Conservation (phyloP, 2,329 filamentous ascomycete species). For the Talaromyces funiculosus region DNA sequence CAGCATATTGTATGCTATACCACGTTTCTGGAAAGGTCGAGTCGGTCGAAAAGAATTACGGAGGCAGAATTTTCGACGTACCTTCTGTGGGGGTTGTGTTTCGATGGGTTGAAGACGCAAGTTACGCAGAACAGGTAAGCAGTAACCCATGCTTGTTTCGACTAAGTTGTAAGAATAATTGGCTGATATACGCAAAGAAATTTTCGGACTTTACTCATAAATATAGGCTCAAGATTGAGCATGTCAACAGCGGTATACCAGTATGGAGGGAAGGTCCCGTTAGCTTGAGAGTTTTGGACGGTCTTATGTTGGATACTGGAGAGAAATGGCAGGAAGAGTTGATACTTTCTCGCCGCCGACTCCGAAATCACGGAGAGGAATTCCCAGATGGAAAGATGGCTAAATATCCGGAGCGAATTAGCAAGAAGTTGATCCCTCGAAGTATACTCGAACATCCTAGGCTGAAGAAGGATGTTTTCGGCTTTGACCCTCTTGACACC, state of each 20-base stretch:
- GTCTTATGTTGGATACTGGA: background rate
- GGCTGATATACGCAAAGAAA: background rate
- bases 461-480: background rate
- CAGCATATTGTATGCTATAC: background rate
- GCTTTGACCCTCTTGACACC: background rate
- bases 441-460: background rate
- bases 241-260: background rate
- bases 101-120: conserved; percentile 6
- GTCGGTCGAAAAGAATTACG: background rate
- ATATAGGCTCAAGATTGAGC: background rate
- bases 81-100: conserved; percentile 3
- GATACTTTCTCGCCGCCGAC: background rate
- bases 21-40: background rate
- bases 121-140: background rate
- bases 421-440: background rate
- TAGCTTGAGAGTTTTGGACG: background rate
- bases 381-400: background rate
- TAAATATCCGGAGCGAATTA: background rate
- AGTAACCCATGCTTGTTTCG: background rate
- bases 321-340: background rate
- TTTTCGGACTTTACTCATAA: background rate
- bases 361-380: background rate
- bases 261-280: background rate
- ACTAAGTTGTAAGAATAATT: background rate
- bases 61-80: background rate